Percentiles rank a stretch among this genome's conserved stretches.
Conservation (phyloP, 768 basidiomycete species). For the Tricholoma saponaceum region DNA sequence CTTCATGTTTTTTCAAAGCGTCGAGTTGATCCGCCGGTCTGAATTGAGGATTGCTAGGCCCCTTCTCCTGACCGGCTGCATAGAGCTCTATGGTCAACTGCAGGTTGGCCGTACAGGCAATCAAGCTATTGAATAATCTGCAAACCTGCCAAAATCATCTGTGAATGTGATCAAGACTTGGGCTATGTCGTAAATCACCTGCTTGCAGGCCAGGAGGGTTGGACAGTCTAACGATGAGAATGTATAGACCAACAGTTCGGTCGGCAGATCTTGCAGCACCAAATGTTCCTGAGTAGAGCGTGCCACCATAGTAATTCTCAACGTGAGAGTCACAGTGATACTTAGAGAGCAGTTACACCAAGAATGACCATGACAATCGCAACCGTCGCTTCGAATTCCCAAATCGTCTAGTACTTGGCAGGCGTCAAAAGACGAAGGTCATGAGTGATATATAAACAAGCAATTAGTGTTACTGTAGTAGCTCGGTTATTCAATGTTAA, state of each 20-base stretch:
- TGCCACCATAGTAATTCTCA: neutral
- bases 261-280: constrained; percentile 9
- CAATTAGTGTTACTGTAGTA: too few relatives aligned
- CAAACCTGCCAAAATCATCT: constrained; percentile 23
- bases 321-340: neutral
- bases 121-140: constrained; percentile 20
- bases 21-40: constrained; percentile 31
- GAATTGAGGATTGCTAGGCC: constrained; percentile 21
- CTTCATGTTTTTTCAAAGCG: constrained; percentile 33
- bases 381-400: too few relatives aligned
- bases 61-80: constrained; percentile 37
- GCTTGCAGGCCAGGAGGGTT: constrained; percentile 21
- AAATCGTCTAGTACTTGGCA: too few relatives aligned
- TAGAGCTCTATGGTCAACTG: constrained; percentile 45
- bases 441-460: too few relatives aligned
- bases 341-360: neutral
- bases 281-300: neutral
- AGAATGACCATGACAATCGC: neutral
- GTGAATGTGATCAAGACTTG: neutral
- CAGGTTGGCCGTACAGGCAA: constrained; percentile 27
- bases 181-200: constrained; percentile 13
- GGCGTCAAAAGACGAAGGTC: neutral
- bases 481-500: too few relatives aligned
- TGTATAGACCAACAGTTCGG: constrained; percentile 14
- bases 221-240: constrained; percentile 13